phyloP scores from a whole-genome alignment of 2,329 filamentous ascomycete species.

The Hyphodiscus sp. region DNA sequence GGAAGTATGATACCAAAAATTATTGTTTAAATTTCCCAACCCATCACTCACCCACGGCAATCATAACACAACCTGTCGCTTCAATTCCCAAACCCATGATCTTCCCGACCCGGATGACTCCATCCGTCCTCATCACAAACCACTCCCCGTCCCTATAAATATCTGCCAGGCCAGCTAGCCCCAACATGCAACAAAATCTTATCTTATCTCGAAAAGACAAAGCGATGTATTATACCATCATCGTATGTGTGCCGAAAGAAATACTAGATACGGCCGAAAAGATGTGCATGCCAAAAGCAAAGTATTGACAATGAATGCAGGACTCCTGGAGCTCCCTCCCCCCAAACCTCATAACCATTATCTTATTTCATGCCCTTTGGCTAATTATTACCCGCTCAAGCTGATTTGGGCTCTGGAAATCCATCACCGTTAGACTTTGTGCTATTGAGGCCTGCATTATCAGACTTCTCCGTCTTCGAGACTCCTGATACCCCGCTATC shows the following conservation, averaged over 20 bases:
- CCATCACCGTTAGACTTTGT: background rate
- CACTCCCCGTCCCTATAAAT: background rate
- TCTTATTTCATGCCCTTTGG: background rate
- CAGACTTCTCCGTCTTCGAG: constrained; percentile 19
- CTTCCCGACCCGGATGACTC: background rate
- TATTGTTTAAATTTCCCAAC: too few species aligned
- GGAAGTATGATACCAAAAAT: too few species aligned
- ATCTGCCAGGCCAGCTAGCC: background rate
- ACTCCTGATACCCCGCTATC: constrained; percentile 30
- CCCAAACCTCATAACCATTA: background rate
- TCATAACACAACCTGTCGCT: too few species aligned
- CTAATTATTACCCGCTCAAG: background rate
- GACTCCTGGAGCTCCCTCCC: background rate
- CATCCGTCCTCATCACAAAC: background rate
- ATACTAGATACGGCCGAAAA: background rate
- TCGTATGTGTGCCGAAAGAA: background rate
- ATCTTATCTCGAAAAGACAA: background rate
- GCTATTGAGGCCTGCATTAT: background rate
- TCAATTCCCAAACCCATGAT: too few species aligned
- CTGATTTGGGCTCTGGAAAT: background rate
- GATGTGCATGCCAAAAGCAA: background rate
- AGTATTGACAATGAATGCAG: background rate
- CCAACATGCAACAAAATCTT: background rate
- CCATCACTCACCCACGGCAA: too few species aligned
- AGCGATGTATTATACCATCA: background rate